phyloP scores from a whole-genome alignment of 805 yeast species.

The Torulaspora microellipsoides region DNA sequence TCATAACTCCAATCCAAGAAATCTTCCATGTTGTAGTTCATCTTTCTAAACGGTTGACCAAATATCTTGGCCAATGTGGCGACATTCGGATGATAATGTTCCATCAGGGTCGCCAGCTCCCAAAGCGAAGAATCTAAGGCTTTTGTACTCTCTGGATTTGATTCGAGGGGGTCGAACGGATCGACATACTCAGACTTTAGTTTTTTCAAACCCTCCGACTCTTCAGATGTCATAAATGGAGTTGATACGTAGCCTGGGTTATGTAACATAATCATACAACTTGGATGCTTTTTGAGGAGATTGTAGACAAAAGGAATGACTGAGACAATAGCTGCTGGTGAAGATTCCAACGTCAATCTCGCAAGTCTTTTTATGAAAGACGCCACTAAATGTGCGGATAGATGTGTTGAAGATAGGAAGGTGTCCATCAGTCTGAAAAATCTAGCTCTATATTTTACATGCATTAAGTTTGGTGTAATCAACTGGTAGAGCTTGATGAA shows the following conservation, averaged over 20 bases:
- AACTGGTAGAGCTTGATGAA: constrained; percentile 76
- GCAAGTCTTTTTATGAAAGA: constrained; percentile 83
- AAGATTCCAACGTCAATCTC: constrained; percentile 66
- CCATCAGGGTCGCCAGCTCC: constrained; percentile 78
- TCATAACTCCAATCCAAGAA: constrained; percentile 87
- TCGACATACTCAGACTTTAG: constrained; percentile 43
- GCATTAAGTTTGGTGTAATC: constrained; percentile 69
- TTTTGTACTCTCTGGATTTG: constrained; percentile 70
- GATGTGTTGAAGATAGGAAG: constrained; percentile 81
- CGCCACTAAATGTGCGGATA: constrained; percentile 78
- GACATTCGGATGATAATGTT: constrained; percentile 93
- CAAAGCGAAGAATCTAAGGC: constrained; percentile 86
- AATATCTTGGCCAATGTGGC: constrained; percentile 87
- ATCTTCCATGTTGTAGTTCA: constrained; percentile 85
- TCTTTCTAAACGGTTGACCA: constrained; percentile 84
- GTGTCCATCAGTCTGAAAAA: constrained; percentile 83
- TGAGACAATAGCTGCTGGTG: constrained; percentile 85
- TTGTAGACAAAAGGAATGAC: constrained; percentile 90
- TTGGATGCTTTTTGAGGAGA: constrained; percentile 83
- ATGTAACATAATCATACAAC: constrained; percentile 88
- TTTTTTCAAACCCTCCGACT: constrained; percentile 24
- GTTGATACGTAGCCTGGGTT: constrained; percentile 31
- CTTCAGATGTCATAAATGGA: constrained; percentile 25
- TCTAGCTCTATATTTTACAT: constrained; percentile 75
- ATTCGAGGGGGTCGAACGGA: constrained; percentile 59